Evolutionary conservation across 2,329 filamentous ascomycete genomes (phyloP).

Genomic region (Amphichorda felina): DNA sequence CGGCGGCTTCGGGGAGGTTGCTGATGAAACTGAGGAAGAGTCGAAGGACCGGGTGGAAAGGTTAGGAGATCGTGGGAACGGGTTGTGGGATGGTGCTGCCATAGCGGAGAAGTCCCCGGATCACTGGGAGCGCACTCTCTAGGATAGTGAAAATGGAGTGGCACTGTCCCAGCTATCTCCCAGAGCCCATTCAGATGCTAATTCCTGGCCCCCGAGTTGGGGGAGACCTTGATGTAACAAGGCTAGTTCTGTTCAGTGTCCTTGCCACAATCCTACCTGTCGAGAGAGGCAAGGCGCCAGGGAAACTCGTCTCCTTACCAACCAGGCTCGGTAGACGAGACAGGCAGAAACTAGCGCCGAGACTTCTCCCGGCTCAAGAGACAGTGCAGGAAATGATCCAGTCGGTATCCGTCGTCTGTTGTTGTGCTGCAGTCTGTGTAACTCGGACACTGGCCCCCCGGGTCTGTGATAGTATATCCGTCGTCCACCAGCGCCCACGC

Average conservation of each 20-base stretch:
- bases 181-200: too few relatives aligned
- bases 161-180: too few relatives aligned
- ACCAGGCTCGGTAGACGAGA: slow-evolving; percentile 6
- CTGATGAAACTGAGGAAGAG: slow-evolving; percentile 51
- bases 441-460: slow-evolving; percentile 5
- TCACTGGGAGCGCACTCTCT: too few relatives aligned
- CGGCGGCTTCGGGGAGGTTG: slow-evolving; percentile 44
- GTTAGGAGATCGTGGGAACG: slow-evolving; percentile 50
- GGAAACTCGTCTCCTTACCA: slow-evolving; percentile 3
- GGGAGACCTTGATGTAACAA: too few relatives aligned
- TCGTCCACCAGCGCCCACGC: neutral
- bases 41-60: slow-evolving; percentile 50
- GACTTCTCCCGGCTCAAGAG: slow-evolving; percentile 3
- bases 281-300: neutral
- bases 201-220: too few relatives aligned
- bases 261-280: neutral
- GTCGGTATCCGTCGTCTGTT: slow-evolving; percentile 9
- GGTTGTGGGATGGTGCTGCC: slow-evolving; percentile 41
- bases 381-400: slow-evolving; percentile 6
- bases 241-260: too few relatives aligned
- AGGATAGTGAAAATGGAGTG: too few relatives aligned
- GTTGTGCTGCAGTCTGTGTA: slow-evolving; percentile 11
- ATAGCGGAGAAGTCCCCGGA: slow-evolving; percentile 18
- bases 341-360: slow-evolving; percentile 1
- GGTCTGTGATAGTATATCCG: neutral